phyloP scores from a whole-genome alignment of 345 rosid genomes.

The Eucalyptus albens region DNA sequence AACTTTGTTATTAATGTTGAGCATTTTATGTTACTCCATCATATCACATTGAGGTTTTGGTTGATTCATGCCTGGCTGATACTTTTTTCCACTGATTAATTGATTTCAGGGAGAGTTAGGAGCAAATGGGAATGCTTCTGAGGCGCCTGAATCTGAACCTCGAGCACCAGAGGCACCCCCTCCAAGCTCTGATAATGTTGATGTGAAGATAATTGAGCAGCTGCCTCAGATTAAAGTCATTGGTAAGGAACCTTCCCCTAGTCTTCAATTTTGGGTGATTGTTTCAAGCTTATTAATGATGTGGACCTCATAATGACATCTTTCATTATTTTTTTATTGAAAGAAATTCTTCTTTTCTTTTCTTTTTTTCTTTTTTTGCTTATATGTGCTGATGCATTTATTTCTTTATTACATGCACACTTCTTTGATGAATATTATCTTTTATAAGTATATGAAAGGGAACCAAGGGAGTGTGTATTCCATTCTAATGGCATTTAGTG shows the following conservation, averaged over 20 bases:
- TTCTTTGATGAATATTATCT: neutral
- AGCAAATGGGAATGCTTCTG: conserved; percentile 15
- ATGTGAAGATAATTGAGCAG: conserved; percentile 22
- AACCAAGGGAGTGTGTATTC: neutral
- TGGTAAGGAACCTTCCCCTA: conserved; percentile 22
- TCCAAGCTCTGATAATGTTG: conserved; percentile 18
- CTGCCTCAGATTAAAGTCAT: conserved; percentile 43
- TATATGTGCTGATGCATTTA: neutral
- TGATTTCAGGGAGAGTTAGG: conserved; percentile 31
- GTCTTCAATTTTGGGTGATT: neutral
- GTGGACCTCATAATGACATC: neutral
- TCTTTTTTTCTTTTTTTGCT: neutral
- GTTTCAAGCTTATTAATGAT: neutral
- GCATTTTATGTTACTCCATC: neutral
- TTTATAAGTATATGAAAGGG: neutral
- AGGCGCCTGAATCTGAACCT: conserved; percentile 38
- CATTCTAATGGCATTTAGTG: neutral
- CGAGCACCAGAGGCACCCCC: conserved; percentile 12
- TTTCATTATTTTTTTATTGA: neutral
- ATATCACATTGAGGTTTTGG: neutral
- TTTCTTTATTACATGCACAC: neutral
- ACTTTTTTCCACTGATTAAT: neutral
- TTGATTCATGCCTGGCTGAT: neutral
- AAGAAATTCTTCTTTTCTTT: neutral
- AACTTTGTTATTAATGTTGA: neutral